Percentiles rank a stretch among this genome's conserved stretches.
These are phyloP conservation scores for Aspergillus sp. DNA, from an alignment of 2,329 filamentous ascomycete species.

Conservation along the genomic window DNA sequence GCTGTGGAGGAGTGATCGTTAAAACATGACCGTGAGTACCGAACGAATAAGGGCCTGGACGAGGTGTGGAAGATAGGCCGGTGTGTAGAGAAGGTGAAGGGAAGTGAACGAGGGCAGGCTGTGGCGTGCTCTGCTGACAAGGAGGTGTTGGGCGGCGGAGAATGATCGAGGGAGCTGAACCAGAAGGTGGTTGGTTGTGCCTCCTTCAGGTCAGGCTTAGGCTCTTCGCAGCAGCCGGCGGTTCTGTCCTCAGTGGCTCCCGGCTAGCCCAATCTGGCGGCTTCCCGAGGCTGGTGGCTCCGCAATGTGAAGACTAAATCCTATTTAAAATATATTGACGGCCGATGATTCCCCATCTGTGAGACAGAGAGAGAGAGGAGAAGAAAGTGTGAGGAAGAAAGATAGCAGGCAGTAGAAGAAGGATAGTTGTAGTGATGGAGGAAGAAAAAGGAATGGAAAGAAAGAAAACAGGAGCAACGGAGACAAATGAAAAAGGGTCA, in stretches of 20 bases:
- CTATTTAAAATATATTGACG: too few species aligned
- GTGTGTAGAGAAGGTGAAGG: constrained; percentile 14
- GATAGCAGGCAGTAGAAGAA: neutral
- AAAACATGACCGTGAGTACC: constrained; percentile 23
- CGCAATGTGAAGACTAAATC: constrained; percentile 8
- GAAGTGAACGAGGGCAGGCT: constrained; percentile 8
- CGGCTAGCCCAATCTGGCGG: constrained; percentile 20
- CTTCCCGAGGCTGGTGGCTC: constrained; percentile 17
- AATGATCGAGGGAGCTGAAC: constrained; percentile 19
- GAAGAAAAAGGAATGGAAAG: neutral
- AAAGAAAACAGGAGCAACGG: neutral
- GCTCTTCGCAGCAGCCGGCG: constrained; percentile 6
- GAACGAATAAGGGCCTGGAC: neutral
- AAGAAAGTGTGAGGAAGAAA: too few species aligned
- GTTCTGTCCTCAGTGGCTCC: constrained; percentile 4
- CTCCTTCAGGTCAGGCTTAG: constrained; percentile 12
- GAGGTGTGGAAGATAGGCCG: constrained; percentile 6
- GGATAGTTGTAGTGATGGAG: neutral
- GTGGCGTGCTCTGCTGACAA: constrained; percentile 35
- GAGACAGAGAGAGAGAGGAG: neutral
- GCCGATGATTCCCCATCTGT: neutral
- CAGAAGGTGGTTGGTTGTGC: constrained; percentile 24
- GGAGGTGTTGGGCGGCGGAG: constrained; percentile 32
- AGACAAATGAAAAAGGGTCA: constrained; percentile 5
- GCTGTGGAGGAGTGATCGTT: constrained; percentile 15